Percentiles rank a stretch among this genome's conserved stretches.
Conservation (phyloP, 208 protist species). For the Leptomonas seymouri region DNA sequence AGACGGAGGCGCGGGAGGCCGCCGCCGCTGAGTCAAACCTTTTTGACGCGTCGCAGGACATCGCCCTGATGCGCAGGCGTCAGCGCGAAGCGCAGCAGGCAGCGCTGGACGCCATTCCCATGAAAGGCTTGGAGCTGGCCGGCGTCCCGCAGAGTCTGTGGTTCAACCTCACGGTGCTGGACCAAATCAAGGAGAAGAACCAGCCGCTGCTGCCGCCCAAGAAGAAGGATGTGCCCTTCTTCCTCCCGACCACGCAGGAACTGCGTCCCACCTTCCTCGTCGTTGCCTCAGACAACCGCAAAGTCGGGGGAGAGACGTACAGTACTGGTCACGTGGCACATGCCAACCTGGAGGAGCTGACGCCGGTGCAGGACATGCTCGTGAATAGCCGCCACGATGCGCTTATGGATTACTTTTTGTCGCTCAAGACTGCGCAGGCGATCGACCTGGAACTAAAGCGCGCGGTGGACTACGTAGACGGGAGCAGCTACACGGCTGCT, state of each 20-base stretch:
- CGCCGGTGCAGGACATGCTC: constrained; percentile 71
- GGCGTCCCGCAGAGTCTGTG: constrained; percentile 76
- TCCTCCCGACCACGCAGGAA: constrained; percentile 85
- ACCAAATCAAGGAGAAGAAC: constrained; percentile 92
- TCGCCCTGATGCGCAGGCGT: constrained; percentile 52
- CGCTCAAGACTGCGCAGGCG: constrained; percentile 53
- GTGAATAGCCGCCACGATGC: constrained; percentile 55
- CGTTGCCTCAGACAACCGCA: constrained; percentile 45
- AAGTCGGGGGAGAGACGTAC: not conserved
- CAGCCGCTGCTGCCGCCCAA: constrained; percentile 88
- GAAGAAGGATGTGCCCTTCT: constrained; percentile 92
- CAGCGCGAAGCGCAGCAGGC: constrained; percentile 41
- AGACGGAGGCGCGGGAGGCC: constrained; percentile 31
- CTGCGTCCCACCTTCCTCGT: constrained; percentile 85
- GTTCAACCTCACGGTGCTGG: constrained; percentile 85
- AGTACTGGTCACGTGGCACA: constrained; percentile 22
- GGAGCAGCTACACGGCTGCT: constrained; percentile 58
- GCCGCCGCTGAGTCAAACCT: constrained; percentile 46
- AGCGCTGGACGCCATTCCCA: constrained; percentile 57
- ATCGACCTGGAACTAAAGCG: constrained; percentile 83
- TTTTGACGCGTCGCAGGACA: constrained; percentile 71
- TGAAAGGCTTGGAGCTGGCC: constrained; percentile 62
- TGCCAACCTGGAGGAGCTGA: constrained; percentile 50
- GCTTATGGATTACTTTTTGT: constrained; percentile 59
- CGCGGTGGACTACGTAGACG: constrained; percentile 71